These are phyloP conservation scores for Globisporangium spiculum DNA, from an alignment of 352 stramenopile species.

Conservation along the genomic window DNA sequence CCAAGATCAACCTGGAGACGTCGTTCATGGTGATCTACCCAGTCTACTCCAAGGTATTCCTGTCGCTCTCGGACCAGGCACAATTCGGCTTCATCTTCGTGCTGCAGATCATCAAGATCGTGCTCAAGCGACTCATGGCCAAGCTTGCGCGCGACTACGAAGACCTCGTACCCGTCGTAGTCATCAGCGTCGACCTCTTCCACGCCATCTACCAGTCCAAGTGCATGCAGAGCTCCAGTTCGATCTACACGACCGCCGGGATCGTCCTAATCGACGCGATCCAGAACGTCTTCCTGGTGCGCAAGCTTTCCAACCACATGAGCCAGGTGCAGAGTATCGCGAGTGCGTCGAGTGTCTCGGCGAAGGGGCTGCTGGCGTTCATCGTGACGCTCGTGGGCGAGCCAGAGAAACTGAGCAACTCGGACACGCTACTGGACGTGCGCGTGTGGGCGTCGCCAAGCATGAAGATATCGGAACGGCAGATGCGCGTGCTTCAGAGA, in stretches of 20 bases:
- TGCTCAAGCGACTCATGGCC: neutral
- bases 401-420: neutral
- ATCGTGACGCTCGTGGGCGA: neutral
- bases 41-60: neutral
- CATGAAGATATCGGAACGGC: neutral
- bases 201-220: conserved; percentile 12
- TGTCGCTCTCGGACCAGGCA: neutral
- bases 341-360: neutral
- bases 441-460: neutral
- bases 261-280: conserved; percentile 5
- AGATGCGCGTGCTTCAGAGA: neutral
- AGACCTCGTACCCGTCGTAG: conserved; percentile 1
- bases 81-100: conserved; percentile 4
- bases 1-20: conserved; percentile 6
- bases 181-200: conserved; percentile 7
- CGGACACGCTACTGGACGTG: neutral
- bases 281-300: neutral
- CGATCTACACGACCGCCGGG: neutral
- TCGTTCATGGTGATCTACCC: conserved; percentile 8
- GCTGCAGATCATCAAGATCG: conserved; percentile 2
- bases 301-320: neutral
- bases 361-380: neutral
- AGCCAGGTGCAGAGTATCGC: neutral
- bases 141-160: neutral
- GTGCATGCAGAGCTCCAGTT: conserved; percentile 8